Base-by-base conservation (phyloP, 1,284 basidiomycete species). In the Apiotrichum sp. region DNA sequence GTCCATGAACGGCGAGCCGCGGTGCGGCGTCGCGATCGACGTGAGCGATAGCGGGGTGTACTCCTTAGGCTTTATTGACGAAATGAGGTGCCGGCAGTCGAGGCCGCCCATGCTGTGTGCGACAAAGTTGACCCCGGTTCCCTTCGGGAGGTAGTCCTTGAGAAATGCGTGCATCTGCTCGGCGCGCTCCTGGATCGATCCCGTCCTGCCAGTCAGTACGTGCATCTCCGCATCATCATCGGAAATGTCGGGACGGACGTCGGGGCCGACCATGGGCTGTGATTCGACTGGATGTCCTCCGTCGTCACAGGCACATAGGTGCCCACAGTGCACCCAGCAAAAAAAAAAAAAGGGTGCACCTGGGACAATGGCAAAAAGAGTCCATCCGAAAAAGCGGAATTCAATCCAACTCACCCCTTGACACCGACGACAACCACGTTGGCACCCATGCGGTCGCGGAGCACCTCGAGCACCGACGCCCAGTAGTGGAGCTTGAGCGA, bases 1-100 rank as follows among this genome's bases (percentile, higher is more conserved):
- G 76, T 98, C 93, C 96, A 98, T 98, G 74, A 98, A 98, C 0
- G 95, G 93, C 65, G 89, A 93, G 32, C 95, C 95, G 32, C 89
- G 83, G 74, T 99, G 96, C 14, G 96, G 96, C 0, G 96, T 98
- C 46, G 86, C 87, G 62, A 99, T 83, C 14, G 87, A 90, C 0
- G 90, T 98, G 58, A 98, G 78, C 6, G 89, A 93, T 41, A 92
- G 77, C 0, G 96, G 93, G 1, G 80, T 82, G 75, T 98, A 98
- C 53, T 88, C 84, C 14, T 78, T 81, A 0, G 95, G 93, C 61
- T 83, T 83, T 66, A 95, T 82, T 70, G 89, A 86, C 2, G 89
- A 85, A 55, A 98, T 92, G 14, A 98, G 79, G 71, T 97, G 85
- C 50, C 95, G 83, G 68, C 89, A 90, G 69, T 97, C 93, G n/a